These are phyloP conservation scores for Pleodorina starrii DNA, from an alignment of 139 green algal genomes.

Conservation along the genomic window DNA sequence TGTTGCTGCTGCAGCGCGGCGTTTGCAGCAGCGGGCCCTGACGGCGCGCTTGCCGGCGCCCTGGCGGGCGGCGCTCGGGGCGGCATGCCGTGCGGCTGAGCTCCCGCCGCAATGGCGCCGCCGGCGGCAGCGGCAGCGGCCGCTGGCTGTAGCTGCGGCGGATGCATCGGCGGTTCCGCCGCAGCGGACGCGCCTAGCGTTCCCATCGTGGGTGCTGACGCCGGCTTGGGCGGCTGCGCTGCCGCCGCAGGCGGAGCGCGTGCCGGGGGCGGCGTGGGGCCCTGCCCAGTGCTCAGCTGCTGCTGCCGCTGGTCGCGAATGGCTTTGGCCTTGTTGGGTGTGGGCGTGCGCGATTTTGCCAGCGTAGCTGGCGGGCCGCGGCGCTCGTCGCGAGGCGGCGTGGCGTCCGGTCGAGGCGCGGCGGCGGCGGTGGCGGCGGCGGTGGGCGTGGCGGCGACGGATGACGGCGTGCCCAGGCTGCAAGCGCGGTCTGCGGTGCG, in stretches of 20 bases:
- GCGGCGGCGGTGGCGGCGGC: background rate
- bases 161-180: background rate
- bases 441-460: background rate
- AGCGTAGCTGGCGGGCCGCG: slow-evolving; percentile 42
- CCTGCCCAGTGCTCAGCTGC: slow-evolving; percentile 4
- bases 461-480: background rate
- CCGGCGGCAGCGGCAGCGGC: background rate
- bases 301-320: slow-evolving; percentile 54
- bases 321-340: slow-evolving; percentile 63
- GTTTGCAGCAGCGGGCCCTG: background rate
- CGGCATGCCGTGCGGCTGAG: slow-evolving; percentile 24
- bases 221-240: slow-evolving; percentile 19
- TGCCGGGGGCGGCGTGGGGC: background rate
- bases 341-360: slow-evolving; percentile 56
- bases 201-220: background rate
- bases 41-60: slow-evolving; percentile 3
- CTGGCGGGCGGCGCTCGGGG: background rate
- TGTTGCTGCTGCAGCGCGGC: slow-evolving; percentile 32
- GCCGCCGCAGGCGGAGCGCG: background rate
- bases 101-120: background rate
- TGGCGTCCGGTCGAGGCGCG: background rate
- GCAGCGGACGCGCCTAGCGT: background rate
- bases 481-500: slow-evolving; percentile 37
- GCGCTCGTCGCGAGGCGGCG: background rate
- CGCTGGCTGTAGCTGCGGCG: background rate